Percentiles rank a stretch among this genome's conserved stretches.
Evolutionary conservation across 164 flowering plant species (phyloP).

Genomic region (Houttuynia cordata): DNA sequence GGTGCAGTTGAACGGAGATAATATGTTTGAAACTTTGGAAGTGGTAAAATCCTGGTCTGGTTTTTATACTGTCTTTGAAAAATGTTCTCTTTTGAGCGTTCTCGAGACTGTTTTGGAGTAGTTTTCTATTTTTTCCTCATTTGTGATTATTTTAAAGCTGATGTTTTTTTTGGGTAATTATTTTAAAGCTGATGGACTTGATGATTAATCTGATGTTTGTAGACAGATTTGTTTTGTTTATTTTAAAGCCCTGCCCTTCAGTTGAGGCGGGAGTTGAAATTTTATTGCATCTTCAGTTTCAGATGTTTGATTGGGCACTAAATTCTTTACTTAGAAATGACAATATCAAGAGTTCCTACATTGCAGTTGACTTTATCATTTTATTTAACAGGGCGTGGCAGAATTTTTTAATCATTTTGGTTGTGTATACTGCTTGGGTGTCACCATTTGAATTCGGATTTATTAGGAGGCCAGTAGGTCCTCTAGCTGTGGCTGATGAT

Average conservation of each 20-base stretch:
- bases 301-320: background rate
- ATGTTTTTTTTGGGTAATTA: no score
- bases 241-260: background rate
- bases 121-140: no score
- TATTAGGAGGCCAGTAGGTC: slow-evolving; percentile 35
- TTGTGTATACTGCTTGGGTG: slow-evolving; percentile 85
- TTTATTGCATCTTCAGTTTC: background rate
- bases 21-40: no score
- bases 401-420: slow-evolving; percentile 56
- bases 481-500: slow-evolving; percentile 53
- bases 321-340: no score
- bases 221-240: background rate
- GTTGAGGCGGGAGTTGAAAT: background rate
- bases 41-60: no score
- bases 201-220: no score
- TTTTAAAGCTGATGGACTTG: background rate
- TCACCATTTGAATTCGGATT: slow-evolving; percentile 91
- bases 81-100: no score
- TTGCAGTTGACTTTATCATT: background rate
- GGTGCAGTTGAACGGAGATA: no score
- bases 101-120: no score
- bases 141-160: no score
- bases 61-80: no score
- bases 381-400: slow-evolving; percentile 47
- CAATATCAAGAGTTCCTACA: background rate